A percentile compares a stretch with the other conserved stretches of the same genome.
Evolutionary conservation across 768 basidiomycete species (phyloP).

Genomic region (Psilocybe subaeruginosa): DNA sequence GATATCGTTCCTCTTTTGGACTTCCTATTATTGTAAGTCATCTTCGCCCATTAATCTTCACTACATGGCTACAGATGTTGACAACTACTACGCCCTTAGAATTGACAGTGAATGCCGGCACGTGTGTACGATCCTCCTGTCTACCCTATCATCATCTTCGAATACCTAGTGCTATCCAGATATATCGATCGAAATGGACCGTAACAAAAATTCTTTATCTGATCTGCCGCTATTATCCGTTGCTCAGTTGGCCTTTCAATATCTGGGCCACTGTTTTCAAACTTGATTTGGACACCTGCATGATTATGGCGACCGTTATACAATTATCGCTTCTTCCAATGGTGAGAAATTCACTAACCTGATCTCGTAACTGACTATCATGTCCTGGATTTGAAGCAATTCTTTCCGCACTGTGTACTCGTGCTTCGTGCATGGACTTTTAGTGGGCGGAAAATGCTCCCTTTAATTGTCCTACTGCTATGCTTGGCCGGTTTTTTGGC

Average conservation of each 20-base stretch:
- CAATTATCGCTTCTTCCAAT: not conserved
- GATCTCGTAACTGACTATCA: not conserved
- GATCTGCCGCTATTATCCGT: not conserved
- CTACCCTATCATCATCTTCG: no score
- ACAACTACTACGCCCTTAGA: not conserved
- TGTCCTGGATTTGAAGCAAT: not conserved
- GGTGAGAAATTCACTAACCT: not conserved
- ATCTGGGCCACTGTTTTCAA: not conserved
- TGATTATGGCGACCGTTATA: not conserved
- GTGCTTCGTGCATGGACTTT: not conserved
- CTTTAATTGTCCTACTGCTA: not conserved
- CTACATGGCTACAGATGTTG: no score
- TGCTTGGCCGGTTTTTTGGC: not conserved
- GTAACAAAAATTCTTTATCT: not conserved
- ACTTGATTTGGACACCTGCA: not conserved
- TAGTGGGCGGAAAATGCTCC: not conserved
- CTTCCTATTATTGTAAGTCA: not conserved
- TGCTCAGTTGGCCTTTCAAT: not conserved
- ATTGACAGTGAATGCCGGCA: not conserved
- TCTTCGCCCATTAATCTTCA: not conserved
- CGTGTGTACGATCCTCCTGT: not conserved
- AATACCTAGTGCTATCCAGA: not conserved
- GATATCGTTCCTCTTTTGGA: not conserved
- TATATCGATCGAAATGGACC: not conserved
- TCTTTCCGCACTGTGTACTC: not conserved